Base-by-base conservation (phyloP, 2,329 filamentous ascomycete genomes). In the Penicillium sp. region DNA sequence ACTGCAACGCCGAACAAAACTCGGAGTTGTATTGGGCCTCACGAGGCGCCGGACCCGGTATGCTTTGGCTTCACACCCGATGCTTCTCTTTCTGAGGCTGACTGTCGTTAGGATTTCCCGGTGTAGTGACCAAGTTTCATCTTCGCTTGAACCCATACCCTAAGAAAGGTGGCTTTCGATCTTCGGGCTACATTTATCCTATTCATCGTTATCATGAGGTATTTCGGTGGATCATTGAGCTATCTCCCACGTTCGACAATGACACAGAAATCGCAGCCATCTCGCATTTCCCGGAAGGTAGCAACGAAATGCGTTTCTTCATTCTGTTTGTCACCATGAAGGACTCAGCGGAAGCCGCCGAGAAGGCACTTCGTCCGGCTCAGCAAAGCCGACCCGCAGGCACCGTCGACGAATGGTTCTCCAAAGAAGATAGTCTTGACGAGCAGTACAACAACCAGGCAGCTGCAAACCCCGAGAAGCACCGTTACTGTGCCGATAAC, bases 401-500 rank as follows among this genome's bases (percentile, higher is more conserved):
- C 1, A 58, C 71, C 1, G 51, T 76, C 1, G 39, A 65, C 4
- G 70, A 75, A 54, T 59, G 68, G 47, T 73, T 77, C 53, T 75
- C 70, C 57, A 54, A 69, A 33, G 49, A 57, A n/a, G 63, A 65
- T 29, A 65, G 58, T 23, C 43, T 66, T 2, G 56, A 57, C 0
- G 44, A 50, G 2, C 65, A 70, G 10, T 81, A 78, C 3, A 70
- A 65, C 3, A 65, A 69, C 15, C 79, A 83, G 63, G 69, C 65
- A 1, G 58, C 60, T 0, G 75, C 77, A n/a, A 80, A 81, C 59
- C 80, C 81, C 0, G 54, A 67, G n/a, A 66, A 65, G 3, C 76
- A 80, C 66, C 72, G 79, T 6, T 83, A 81, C 65, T 73, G 69
- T 47, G 70, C 71, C 2, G 80, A 83, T 47, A 83, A 82, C 58